phyloP scores from a whole-genome alignment of 768 basidiomycete species.

The Lactarius hengduanensis region DNA sequence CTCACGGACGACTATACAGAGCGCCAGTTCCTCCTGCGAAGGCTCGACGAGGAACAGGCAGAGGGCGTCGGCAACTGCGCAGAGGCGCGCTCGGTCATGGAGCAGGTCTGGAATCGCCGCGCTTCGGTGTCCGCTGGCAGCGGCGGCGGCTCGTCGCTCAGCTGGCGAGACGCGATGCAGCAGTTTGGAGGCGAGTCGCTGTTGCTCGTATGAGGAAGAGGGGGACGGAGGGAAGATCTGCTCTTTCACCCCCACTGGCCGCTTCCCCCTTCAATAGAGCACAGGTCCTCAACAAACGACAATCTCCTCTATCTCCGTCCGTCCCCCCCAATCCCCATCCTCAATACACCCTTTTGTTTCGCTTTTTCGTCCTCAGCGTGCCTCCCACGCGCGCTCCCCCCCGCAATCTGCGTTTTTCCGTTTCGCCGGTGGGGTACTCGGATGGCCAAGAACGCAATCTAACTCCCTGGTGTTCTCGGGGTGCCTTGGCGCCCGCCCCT shows the following conservation, averaged over 20 bases:
- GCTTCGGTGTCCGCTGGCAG: conserved; percentile 20
- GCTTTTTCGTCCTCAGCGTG: background rate
- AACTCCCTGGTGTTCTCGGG: background rate
- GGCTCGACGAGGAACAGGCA: conserved; percentile 51
- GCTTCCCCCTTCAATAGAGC: background rate
- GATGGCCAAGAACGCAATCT: background rate
- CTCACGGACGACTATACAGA: conserved; percentile 53
- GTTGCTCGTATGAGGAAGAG: conserved; percentile 52
- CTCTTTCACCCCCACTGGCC: background rate
- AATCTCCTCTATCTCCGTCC: background rate
- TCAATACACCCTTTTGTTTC: background rate
- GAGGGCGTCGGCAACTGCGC: conserved; percentile 64
- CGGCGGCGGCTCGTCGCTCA: conserved; percentile 41
- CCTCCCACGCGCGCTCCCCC: background rate
- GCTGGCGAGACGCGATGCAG: conserved; percentile 61
- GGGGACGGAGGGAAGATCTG: background rate
- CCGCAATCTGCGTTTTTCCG: background rate
- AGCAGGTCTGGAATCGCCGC: conserved; percentile 54
- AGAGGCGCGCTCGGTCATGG: conserved; percentile 54
- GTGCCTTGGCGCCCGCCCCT: conserved; percentile 3
- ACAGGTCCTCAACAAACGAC: background rate
- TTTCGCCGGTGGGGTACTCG: background rate
- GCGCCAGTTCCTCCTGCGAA: conserved; percentile 43
- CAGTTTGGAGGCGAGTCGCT: conserved; percentile 40
- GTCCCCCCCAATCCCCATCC: background rate